phyloP scores from a whole-genome alignment of 2,329 filamentous ascomycete genomes.

The Metarhizium album region DNA sequence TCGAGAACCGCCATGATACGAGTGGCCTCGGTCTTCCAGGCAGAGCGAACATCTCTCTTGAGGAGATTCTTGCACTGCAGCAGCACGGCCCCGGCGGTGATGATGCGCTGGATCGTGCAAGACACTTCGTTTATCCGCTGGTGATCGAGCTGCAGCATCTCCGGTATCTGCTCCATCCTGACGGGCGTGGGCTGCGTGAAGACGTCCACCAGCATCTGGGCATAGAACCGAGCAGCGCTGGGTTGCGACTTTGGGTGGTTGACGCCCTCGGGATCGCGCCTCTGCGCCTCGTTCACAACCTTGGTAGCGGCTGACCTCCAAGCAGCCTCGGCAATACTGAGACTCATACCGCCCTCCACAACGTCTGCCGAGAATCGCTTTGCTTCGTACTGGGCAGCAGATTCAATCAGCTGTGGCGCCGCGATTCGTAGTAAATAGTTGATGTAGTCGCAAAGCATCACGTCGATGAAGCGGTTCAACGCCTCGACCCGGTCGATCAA shows the following conservation, averaged over 20 bases:
- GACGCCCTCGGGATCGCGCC: slow-evolving; percentile 58
- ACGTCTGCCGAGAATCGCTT: slow-evolving; percentile 58
- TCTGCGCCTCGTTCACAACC: slow-evolving; percentile 53
- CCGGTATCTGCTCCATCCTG: slow-evolving; percentile 48
- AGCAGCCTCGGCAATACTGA: slow-evolving; percentile 51
- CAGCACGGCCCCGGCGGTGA: slow-evolving; percentile 63
- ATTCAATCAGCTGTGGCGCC: slow-evolving; percentile 59
- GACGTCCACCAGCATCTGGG: slow-evolving; percentile 63
- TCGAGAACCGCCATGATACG: slow-evolving; percentile 63
- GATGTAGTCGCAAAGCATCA: slow-evolving; percentile 70
- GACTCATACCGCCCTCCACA: slow-evolving; percentile 39
- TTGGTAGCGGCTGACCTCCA: slow-evolving; percentile 57
- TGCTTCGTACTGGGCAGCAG: slow-evolving; percentile 64
- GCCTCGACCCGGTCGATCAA: slow-evolving; percentile 69
- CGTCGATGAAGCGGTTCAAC: slow-evolving; percentile 63
- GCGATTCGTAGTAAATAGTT: slow-evolving; percentile 69
- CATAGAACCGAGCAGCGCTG: slow-evolving; percentile 60
- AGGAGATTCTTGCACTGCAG: slow-evolving; percentile 75
- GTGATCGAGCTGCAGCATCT: slow-evolving; percentile 61
- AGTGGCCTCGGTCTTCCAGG: slow-evolving; percentile 65
- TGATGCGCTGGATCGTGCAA: slow-evolving; percentile 40
- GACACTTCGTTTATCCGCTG: slow-evolving; percentile 43
- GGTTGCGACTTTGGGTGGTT: slow-evolving; percentile 52
- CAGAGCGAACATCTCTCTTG: slow-evolving; percentile 66
- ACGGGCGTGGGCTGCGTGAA: slow-evolving; percentile 56